These are phyloP conservation scores for Termitomyces sp. DNA, from an alignment of 768 basidiomycete genomes.

Conservation along the genomic window DNA sequence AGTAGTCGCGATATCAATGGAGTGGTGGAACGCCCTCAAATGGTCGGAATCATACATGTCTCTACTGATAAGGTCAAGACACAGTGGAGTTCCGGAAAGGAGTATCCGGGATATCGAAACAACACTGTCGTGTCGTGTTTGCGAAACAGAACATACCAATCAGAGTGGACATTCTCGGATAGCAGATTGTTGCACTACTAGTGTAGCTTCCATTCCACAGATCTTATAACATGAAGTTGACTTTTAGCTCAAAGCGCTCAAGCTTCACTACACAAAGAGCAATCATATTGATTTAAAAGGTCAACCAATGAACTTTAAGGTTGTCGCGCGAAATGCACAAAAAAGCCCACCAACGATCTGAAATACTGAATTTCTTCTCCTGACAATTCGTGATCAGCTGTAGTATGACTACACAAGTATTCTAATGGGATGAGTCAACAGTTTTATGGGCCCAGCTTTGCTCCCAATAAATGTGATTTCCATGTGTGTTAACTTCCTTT, in stretches of 20 bases:
- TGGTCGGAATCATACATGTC: neutral
- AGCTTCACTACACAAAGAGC: no score
- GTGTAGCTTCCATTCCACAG: no score
- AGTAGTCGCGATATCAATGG: neutral
- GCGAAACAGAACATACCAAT: neutral
- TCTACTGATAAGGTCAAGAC: neutral
- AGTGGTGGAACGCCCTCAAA: neutral
- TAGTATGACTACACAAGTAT: no score
- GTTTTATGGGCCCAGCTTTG: neutral
- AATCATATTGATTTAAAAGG: no score
- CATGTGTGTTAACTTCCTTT: neutral
- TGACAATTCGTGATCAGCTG: no score
- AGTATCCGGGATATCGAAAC: neutral
- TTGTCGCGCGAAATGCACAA: no score
- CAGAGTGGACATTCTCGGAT: neutral
- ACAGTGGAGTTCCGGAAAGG: neutral
- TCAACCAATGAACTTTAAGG: no score
- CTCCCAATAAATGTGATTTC: neutral
- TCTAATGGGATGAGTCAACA: neutral
- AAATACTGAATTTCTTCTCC: no score
- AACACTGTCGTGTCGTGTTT: neutral
- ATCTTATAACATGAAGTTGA: no score
- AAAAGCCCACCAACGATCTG: no score
- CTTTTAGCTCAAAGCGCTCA: no score
- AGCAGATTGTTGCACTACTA: no score